These are phyloP conservation scores for Phanerochaete sordida DNA, from an alignment of 768 basidiomycete species.

Conservation along the genomic window DNA sequence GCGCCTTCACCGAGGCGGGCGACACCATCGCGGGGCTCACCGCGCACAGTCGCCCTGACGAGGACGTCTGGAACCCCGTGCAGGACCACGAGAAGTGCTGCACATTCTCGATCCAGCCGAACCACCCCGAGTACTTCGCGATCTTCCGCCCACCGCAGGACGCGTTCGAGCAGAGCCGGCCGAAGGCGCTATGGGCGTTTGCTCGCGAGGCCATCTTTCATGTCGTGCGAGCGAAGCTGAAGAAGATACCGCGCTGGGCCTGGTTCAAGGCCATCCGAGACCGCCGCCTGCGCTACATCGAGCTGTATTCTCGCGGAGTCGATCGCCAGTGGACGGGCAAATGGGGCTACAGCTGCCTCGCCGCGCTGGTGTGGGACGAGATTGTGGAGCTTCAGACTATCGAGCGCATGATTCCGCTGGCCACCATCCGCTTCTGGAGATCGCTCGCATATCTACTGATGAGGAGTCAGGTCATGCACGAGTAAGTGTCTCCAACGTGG, in stretches of 20 bases:
- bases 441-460: background rate
- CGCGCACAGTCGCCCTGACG: background rate
- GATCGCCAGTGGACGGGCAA: background rate
- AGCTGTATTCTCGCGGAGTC: background rate
- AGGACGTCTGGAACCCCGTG: too few species aligned
- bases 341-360: background rate
- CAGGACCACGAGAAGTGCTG: background rate
- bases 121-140: constrained; percentile 3
- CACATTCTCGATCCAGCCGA: background rate
- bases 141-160: background rate
- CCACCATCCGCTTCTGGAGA: constrained; percentile 1
- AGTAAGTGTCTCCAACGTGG: background rate
- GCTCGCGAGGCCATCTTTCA: background rate
- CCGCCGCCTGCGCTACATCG: constrained; percentile 4
- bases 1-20: background rate
- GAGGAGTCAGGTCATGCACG: constrained; percentile 5
- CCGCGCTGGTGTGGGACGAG: background rate
- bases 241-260: constrained; percentile 2
- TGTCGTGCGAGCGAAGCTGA: background rate
- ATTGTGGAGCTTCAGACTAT: background rate
- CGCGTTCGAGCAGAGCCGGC: background rate
- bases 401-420: background rate
- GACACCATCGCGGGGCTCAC: background rate
- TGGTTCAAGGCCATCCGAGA: background rate
- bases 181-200: constrained; percentile 4